Evolutionary conservation across 441 rosid genomes (phyloP), one percentile per base, ranked within the genome.

Genomic region (Viola pubescens): DNA sequence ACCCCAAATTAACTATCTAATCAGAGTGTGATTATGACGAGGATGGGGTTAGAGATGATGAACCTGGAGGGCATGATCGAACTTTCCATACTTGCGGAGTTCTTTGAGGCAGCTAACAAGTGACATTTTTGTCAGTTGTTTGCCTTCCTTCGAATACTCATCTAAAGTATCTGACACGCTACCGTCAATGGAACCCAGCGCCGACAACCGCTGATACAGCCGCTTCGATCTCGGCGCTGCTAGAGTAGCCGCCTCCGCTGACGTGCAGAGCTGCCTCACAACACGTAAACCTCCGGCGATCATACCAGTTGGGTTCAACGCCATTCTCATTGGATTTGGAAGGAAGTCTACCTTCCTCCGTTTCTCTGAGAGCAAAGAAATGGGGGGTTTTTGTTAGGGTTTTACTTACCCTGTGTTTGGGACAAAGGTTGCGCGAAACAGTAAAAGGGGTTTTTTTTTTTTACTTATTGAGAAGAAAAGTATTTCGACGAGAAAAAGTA

Each of bases 61-160:
- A 14, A 91, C 98, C 94, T 89, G 86, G 46, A 85, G 86, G 19
- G 88, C 91, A 52, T 81, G 83, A 50, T 80, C 64, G 70, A 68
- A 73, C 19, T 79, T 79, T 12, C 78, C 63, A 69, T 74, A 84
- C 56, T 65, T 80, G 71, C 96, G 97, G 39, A 89, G 85, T 58
- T 70, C 67, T 59, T 55, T 82, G 59, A 82, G 60, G 74, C 81
- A 81, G 10, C 73, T 66, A 59, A 51, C 47, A 14, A 89, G 88
- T 42, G 76, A 82, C 39, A 9, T 14, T 66, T 82, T 89, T 26
- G 58, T 64, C 54, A 83, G 26, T 11, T 59, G 6, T 9, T 65
- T 71, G 2, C 91, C 95, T 26, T 89, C 91, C 91, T 77, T 72
- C 49, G 75, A 40, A 61, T 73, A 80, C 49, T 81, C 85, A 67